Base-by-base conservation (phyloP, 2,329 filamentous ascomycete species). In the Fusarium veterinarium region DNA sequence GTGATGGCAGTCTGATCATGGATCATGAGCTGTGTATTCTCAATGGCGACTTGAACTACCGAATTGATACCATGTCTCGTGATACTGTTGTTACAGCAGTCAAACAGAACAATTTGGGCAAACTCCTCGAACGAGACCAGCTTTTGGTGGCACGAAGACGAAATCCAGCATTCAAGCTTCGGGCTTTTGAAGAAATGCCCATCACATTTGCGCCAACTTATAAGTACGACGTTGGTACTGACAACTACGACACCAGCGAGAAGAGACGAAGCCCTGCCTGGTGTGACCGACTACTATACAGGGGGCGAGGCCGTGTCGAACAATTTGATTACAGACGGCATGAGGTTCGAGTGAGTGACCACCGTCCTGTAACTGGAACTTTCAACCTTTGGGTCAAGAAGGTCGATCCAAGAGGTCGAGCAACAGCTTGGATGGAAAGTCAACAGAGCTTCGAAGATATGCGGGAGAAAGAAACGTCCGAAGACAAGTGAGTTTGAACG, bases 1-100 rank as follows among this genome's bases (percentile, higher is more conserved):
- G 96, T 48, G 96, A 99, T 79, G 96, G 96, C 11, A 92, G 91
- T 44, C 95, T 98, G 92, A 93, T 99, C 65, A 87, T 98, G 64
- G 96, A 99, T 79, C 96, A 99, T 79, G 96, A 99, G 82, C 92
- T 99, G n/a, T 98, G 95, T 81, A 91, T 99, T 52, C 84, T 98
- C 45, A 98, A 98, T 77, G 96, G 96, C 33, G 96, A 99, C 80
- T 87, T 99, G 55, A 99, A 99, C 83, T 99, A 99, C 81, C 95
- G 96, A 69, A 98, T 99, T 78, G 96, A 99, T 81, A 95, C 95
- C 30, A 98, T 98, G 90, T 94, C 94, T 23, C 93, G 96, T 55
- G 94, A 98, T 77, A 95, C 93, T 0, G 95, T 99, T 6, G 92
- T 98, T 60, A 92, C 91, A 67, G 95, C 94, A 3, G 90, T 98